Evolutionary conservation across 2,329 filamentous ascomycete species (phyloP).

Genomic region (Lasiodiplodia hormozganensis): DNA sequence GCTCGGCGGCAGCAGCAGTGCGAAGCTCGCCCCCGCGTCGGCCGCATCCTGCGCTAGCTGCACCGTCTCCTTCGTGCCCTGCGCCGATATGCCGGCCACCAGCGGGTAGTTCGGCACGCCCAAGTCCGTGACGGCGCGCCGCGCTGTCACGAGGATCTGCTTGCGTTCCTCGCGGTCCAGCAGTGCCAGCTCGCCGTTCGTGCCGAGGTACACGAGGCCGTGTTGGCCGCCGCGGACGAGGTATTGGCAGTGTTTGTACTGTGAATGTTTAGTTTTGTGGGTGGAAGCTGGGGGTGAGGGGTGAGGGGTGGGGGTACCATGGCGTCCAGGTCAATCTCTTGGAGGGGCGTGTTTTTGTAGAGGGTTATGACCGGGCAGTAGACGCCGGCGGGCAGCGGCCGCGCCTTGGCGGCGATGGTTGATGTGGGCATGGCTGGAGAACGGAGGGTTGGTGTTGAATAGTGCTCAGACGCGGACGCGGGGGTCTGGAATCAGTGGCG

Average conservation of each 20-base stretch:
- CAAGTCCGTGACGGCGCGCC: slow-evolving; percentile 47
- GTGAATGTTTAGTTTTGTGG: not conserved
- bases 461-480: not conserved
- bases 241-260: slow-evolving; percentile 50
- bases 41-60: slow-evolving; percentile 48
- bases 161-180: slow-evolving; percentile 51
- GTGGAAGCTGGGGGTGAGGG: not conserved
- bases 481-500: not conserved
- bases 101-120: slow-evolving; percentile 49
- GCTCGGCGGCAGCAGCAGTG: slow-evolving; percentile 48
- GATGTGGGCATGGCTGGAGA: not conserved
- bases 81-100: slow-evolving; percentile 54
- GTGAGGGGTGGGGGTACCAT: slow-evolving; percentile 35
- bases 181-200: slow-evolving; percentile 56
- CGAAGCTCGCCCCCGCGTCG: slow-evolving; percentile 49
- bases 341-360: slow-evolving; percentile 50
- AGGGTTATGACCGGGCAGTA: slow-evolving; percentile 58
- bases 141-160: slow-evolving; percentile 50
- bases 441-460: no score
- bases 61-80: slow-evolving; percentile 46
- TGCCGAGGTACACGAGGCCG: slow-evolving; percentile 56
- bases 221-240: slow-evolving; percentile 54
- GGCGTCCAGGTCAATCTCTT: slow-evolving; percentile 54
- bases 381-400: slow-evolving; percentile 49
- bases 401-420: slow-evolving; percentile 44